These are phyloP conservation scores for Geosiphon pyriformis DNA, from an alignment of 192 early-diverging fungal species.

Conservation along the genomic window DNA sequence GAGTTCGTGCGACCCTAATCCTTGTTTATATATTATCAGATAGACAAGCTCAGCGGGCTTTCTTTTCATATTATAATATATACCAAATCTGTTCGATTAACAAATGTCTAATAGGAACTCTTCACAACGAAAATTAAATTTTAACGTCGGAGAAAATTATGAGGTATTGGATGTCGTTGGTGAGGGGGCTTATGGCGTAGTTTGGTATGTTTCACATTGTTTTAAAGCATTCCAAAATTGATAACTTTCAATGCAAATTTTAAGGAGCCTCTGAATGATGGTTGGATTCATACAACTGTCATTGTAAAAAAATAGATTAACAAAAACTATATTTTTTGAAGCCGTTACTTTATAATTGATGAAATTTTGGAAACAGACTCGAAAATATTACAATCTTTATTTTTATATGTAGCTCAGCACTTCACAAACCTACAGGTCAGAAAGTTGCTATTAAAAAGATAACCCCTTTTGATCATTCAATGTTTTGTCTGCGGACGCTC, in stretches of 20 bases:
- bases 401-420: slow-evolving; percentile 77
- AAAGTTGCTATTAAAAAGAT: slow-evolving; percentile 94
- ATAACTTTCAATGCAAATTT: too few species aligned
- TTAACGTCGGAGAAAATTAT: slow-evolving; percentile 79
- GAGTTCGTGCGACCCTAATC: too few species aligned
- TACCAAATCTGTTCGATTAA: too few species aligned
- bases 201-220: slow-evolving; percentile 78
- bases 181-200: slow-evolving; percentile 90
- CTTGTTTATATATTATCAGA: too few species aligned
- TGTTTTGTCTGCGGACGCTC: slow-evolving; percentile 77
- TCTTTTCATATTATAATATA: too few species aligned
- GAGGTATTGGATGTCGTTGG: slow-evolving; percentile 82
- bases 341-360: too few species aligned
- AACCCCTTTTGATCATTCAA: slow-evolving; percentile 75
- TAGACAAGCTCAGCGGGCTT: too few species aligned
- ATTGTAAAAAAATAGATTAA: neutral
- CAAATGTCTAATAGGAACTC: neutral
- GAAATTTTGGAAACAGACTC: too few species aligned
- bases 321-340: too few species aligned
- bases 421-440: slow-evolving; percentile 71
- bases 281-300: neutral
- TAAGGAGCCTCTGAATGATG: too few species aligned
- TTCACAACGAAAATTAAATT: slow-evolving; percentile 36
- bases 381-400: too few species aligned
- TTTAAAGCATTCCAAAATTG: too few species aligned